Percentiles rank a stretch among this genome's conserved stretches.
Conservation (phyloP, 208 protist species). For the Angomonas ambiguus region DNA sequence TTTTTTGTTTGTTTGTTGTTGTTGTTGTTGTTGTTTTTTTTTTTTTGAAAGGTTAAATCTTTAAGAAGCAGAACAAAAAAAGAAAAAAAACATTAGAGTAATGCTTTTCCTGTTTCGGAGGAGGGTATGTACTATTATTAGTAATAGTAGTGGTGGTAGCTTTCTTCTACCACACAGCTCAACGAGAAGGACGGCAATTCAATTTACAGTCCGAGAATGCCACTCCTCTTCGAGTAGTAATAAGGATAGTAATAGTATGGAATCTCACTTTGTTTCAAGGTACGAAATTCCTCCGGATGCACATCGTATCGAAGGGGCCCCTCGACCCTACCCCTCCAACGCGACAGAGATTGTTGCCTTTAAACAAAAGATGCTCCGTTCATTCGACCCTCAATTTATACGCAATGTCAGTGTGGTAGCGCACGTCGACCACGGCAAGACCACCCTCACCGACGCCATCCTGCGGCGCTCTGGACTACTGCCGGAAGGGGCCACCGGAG, state of each 20-base stretch:
- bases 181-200: neutral
- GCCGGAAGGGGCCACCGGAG: constrained; percentile 51
- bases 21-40: neutral
- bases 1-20: neutral
- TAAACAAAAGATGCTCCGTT: constrained; percentile 33
- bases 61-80: no score
- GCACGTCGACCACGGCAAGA: constrained; percentile 93
- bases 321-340: constrained; percentile 26
- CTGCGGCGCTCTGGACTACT: constrained; percentile 80
- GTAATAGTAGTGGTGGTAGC: no score
- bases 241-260: neutral
- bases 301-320: constrained; percentile 20
- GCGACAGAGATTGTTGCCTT: constrained; percentile 31
- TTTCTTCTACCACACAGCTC: neutral
- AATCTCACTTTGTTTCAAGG: constrained; percentile 1
- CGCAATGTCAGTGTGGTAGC: constrained; percentile 91
- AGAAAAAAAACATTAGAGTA: neutral
- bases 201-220: neutral
- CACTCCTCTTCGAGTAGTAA: neutral
- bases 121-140: no score
- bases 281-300: constrained; percentile 32
- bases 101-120: neutral
- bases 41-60: no score
- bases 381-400: constrained; percentile 58
- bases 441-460: constrained; percentile 88